Evolutionary conservation across 2,329 filamentous ascomycete species (phyloP), one percentile per base, ranked within the genome.

Genomic region (Trichoderma cornu-damae): DNA sequence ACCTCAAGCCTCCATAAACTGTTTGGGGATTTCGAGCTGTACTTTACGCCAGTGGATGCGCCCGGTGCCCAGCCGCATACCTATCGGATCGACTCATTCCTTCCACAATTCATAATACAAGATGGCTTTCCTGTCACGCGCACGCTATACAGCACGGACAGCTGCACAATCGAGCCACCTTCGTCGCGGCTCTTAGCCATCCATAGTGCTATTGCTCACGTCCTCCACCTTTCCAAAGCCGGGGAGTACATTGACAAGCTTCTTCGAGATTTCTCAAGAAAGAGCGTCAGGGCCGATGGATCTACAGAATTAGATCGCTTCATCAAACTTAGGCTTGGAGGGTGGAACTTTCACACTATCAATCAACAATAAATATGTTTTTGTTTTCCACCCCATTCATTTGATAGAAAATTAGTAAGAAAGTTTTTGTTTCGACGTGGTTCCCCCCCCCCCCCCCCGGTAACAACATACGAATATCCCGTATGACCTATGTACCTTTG

Each of bases 201-300:
- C 44, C 68, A 72, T 57, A 44, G 65, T 47, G 68, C 69, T n/a
- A 68, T 72, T 60, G 66, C 63, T 28, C 61, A 70, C 56, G 67
- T 72, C 40, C 63, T 73, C 30, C 64, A 68, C 61, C 60, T 72
- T 37, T 68, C 69, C 26, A 64, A 54, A 35, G 67, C 66, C 1
- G 66, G 66, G 14, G 62, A 65, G n/a, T 71, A 71, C 51, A 71
- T 71, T 47, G 63, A 70, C 32, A 64, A 55, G 20, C 58, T 70
- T 20, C 63, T 71, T 9, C 8, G n/a, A 14, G 49, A 48, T 26
- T 24, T 46, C 11, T 37, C 57, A 7, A 43, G 52, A 18, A 38
- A 57, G n/a, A 22, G 6, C 24, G 24, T 49, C 8, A 42, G 34
- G 26, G 40, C 18, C n/a, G 54, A 60, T 46, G 54, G 48, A 4